Base-by-base conservation (phyloP, 225 moss, liverwort and hornwort species). In the Straminergon stramineum region DNA sequence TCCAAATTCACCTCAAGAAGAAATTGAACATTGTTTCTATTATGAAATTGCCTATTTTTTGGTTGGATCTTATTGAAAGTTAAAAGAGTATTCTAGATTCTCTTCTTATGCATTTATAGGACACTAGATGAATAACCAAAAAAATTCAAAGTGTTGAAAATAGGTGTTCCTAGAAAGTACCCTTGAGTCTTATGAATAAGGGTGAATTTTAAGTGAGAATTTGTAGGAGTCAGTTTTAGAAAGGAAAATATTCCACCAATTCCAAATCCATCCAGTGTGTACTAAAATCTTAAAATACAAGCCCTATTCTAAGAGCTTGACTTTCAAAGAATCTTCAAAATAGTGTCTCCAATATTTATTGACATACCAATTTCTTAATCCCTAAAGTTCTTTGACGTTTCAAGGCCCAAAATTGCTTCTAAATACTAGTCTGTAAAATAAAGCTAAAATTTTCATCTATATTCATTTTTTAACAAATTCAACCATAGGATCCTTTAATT, bases 1-100 rank as follows among this genome's bases (percentile, higher is more conserved):
- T 12, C 12, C 7, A 51, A 19, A 31, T 75, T 12, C 0, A 0
- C 8, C 0, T 15, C 0, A 75, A 20, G 51, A 45, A 45, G 6
- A 10, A 41, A n/a, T 73, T 73, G 27, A 43, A 23, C 0, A 15
- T 27, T 74, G 5, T 28, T 10, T 2, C 1, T 17, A 28, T 16
- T 43, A 28, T 73, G 17, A 45, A 75, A 23, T 51, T 41, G 19
- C 1, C 7, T 30, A 31, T 74, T 48, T 70, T n/a, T 43, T 8
- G 8, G 3, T 39, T 39, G 4, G 8, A n/a, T n/a, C n/a, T n/a
- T n/a, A n/a, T n/a, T n/a, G n/a, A n/a, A 73, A 28, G 10, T 74
- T 45, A 30, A 26, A 27, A 43, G 21, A 28, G n/a, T 43, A 10
- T 43, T 43, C 0, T 16, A 43, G 10, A 17, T 62, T 17, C 0